phyloP scores from a whole-genome alignment of 148 eudicot species.

The Rhododendron henanense region DNA sequence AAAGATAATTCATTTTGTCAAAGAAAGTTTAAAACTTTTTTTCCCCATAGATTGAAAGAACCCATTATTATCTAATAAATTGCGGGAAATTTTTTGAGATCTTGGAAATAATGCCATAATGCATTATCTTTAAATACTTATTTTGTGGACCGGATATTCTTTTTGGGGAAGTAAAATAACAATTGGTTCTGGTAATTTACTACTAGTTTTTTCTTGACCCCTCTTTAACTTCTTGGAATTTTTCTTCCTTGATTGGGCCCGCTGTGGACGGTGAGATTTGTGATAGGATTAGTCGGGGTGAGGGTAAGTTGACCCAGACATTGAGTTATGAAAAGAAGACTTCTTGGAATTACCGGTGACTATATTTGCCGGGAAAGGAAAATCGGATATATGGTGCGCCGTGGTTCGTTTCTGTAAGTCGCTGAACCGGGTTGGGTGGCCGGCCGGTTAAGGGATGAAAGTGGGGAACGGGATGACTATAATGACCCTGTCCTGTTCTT shows the following conservation, averaged over 20 bases:
- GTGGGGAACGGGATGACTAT: background rate
- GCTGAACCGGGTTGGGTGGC: background rate
- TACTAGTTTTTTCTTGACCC: conserved; percentile 4
- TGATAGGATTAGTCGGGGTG: background rate
- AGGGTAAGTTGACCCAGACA: background rate
- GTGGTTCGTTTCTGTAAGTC: background rate
- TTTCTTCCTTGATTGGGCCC: background rate
- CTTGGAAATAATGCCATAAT: background rate
- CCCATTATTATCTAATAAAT: background rate
- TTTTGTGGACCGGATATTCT: background rate
- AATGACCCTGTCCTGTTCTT: conserved; percentile 1
- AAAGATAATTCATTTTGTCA: background rate
- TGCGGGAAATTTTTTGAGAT: background rate
- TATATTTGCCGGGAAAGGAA: background rate
- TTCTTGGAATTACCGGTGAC: conserved; percentile 3
- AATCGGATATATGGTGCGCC: background rate
- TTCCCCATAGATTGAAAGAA: background rate
- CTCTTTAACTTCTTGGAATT: background rate
- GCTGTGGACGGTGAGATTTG: background rate
- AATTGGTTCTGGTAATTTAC: background rate
- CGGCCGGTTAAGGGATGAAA: conserved; percentile 1
- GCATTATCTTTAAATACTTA: background rate
- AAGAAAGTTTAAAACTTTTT: background rate
- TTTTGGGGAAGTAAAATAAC: background rate
- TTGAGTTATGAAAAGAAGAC: background rate